Evolutionary conservation across 257 asterid species (phyloP).

Genomic region (Dorcoceras hygrometricum): DNA sequence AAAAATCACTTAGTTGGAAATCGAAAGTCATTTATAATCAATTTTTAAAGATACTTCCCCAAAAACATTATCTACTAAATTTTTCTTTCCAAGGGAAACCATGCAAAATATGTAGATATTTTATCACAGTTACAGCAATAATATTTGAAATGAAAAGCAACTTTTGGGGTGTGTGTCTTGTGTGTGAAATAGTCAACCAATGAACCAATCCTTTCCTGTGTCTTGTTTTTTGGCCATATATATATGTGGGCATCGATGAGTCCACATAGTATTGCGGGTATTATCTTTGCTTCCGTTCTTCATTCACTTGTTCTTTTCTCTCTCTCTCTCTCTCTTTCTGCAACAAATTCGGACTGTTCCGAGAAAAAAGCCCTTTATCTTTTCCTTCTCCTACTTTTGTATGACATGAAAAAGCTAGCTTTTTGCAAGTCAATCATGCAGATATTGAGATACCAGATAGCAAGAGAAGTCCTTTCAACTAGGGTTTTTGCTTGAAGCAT

Average conservation of each 20-base stretch:
- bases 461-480: conserved; percentile 21
- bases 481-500: conserved; percentile 35
- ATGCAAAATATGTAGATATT: too few relatives aligned
- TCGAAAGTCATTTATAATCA: too few relatives aligned
- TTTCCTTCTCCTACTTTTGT: conserved; percentile 26
- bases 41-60: too few relatives aligned
- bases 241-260: conserved; percentile 45
- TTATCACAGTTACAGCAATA: not conserved
- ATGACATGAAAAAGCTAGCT: conserved; percentile 30
- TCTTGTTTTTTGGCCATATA: conserved; percentile 25
- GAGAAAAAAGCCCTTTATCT: not conserved
- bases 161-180: conserved; percentile 4
- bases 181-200: conserved; percentile 43
- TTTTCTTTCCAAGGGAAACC: too few relatives aligned
- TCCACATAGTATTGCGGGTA: conserved; percentile 41
- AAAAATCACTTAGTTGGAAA: too few relatives aligned
- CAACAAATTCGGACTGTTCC: not conserved
- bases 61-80: too few relatives aligned
- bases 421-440: conserved; percentile 63
- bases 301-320: not conserved
- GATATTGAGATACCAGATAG: conserved; percentile 38
- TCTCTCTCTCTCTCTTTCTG: conserved; percentile 1
- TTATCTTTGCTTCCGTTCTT: conserved; percentile 31
- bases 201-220: conserved; percentile 41
- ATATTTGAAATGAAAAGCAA: not conserved